Evolutionary conservation across 495 filamentous ascomycete species (phyloP).

Genomic region (Achaetomiella virescens): DNA sequence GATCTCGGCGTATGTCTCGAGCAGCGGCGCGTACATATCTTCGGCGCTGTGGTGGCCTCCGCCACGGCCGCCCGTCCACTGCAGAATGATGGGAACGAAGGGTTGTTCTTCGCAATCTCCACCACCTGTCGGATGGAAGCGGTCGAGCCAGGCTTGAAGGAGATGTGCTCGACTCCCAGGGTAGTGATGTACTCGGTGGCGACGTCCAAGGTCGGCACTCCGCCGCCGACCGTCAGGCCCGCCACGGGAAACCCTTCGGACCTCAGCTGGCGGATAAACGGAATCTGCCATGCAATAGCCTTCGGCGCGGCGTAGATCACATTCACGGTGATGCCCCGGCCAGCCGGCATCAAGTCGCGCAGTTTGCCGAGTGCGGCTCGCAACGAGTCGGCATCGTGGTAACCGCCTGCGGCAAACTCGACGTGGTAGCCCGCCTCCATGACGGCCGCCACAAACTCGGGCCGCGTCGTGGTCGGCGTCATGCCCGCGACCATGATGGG

Average conservation of each 20-base stretch:
- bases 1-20: constrained; percentile 80
- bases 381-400: constrained; percentile 85
- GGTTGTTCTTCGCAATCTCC: constrained; percentile 84
- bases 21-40: constrained; percentile 85
- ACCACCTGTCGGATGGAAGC: constrained; percentile 83
- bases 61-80: constrained; percentile 91
- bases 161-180: constrained; percentile 83
- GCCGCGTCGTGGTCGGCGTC: constrained; percentile 87
- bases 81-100: constrained; percentile 77
- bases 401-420: constrained; percentile 86
- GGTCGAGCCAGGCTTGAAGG: constrained; percentile 86
- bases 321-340: constrained; percentile 88
- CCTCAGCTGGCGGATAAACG: constrained; percentile 73
- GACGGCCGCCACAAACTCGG: constrained; percentile 87
- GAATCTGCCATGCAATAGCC: constrained; percentile 96
- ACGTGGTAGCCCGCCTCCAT: constrained; percentile 94
- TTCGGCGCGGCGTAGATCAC: constrained; percentile 93
- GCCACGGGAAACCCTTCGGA: constrained; percentile 87
- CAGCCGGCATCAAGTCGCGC: constrained; percentile 75
- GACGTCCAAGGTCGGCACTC: constrained; percentile 86
- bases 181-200: constrained; percentile 89
- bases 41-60: constrained; percentile 92
- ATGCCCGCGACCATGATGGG: constrained; percentile 93
- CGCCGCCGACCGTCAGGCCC: constrained; percentile 87
- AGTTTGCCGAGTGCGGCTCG: constrained; percentile 83